Base-by-base conservation (phyloP, 176 grass and related monocot genomes). In the Echinochloa phyllopogon region DNA sequence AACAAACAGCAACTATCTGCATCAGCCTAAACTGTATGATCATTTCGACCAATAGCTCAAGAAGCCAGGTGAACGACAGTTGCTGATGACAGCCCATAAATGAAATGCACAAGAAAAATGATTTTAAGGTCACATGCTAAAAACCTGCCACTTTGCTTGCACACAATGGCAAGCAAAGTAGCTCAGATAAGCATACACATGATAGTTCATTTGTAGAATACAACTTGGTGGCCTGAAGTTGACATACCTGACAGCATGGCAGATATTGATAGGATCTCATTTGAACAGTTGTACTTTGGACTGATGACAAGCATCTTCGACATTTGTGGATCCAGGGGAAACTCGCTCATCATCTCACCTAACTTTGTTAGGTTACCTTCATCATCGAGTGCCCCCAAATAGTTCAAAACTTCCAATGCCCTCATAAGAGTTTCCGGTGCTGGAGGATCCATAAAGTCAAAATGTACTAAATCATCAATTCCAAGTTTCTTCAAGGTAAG, bases 401-500 rank as follows among this genome's bases (percentile, higher is more conserved):
- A 99, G 59, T 99, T 99, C 78, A 99, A 82, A 57, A 99, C 91
- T 86, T 99, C 96, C 10, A 99, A 86, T 66, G 91, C 96, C 55
- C 94, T 84, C 94, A 99, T 96, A 59, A 99, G 69, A 68, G 94
- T 99, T 86, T 99, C 96, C 1, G 96, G 96, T 55, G 94, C 96
- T 77, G 96, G 96, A 77, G 96, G 96, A 48, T 99, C 96, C 96
- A 99, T 99, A 77, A 99, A 99, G 48, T 99, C 96, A 76, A 96
- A 96, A 86, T 99, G 96, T 74, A 99, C 96, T 40, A 99, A 86
- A 92, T 99, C 96, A 67, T 99, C 96, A 94, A 99, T 99, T 75
- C 94, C 96, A 81, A 96, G 87, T 66, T 99, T 96, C 88, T 99
- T 96, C 89, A 99, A 84, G 24, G 89, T 99, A 72, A 99, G 84